Evolutionary conservation across 805 yeast genomes (phyloP).

Genomic region (Candida morakotiae): DNA sequence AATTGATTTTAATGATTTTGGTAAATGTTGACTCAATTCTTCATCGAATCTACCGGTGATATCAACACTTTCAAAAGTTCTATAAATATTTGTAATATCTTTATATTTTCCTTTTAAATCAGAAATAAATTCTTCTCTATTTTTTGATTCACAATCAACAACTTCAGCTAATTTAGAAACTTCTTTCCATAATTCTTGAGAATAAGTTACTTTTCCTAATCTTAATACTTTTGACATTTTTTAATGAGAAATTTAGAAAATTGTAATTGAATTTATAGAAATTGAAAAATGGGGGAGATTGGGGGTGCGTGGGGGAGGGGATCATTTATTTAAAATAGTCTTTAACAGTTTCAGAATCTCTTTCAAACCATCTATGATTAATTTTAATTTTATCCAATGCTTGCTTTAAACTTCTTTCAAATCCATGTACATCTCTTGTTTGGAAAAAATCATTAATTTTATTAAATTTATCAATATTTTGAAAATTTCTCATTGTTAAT

Average conservation of each 20-base stretch:
- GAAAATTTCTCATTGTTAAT: slow-evolving; percentile 36
- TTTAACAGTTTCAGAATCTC: slow-evolving; percentile 40
- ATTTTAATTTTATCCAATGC: slow-evolving; percentile 52
- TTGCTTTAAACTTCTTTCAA: slow-evolving; percentile 55
- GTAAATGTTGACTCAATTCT: slow-evolving; percentile 54
- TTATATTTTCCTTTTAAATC: slow-evolving; percentile 43
- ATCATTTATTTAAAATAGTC: slow-evolving; percentile 7
- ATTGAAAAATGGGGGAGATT: not conserved
- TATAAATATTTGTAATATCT: slow-evolving; percentile 38
- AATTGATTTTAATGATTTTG: slow-evolving; percentile 48
- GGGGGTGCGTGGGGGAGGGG: slow-evolving; percentile 1
- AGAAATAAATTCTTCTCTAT: slow-evolving; percentile 36
- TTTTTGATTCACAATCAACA: slow-evolving; percentile 29
- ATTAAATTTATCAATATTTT: slow-evolving; percentile 28
- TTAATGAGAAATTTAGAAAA: not conserved
- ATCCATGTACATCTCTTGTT: slow-evolving; percentile 36
- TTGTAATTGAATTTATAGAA: not conserved
- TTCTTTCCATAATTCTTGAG: slow-evolving; percentile 63
- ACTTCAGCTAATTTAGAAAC: slow-evolving; percentile 41
- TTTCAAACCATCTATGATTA: slow-evolving; percentile 47
- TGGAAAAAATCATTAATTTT: slow-evolving; percentile 28
- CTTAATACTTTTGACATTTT: slow-evolving; percentile 51
- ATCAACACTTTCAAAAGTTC: slow-evolving; percentile 51
- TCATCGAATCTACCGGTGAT: slow-evolving; percentile 64
- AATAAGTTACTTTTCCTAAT: slow-evolving; percentile 58